Percentiles rank a stretch among this genome's conserved stretches.
phyloP scores from a whole-genome alignment of 768 basidiomycete genomes.

The Leucogyrophana mollusca region DNA sequence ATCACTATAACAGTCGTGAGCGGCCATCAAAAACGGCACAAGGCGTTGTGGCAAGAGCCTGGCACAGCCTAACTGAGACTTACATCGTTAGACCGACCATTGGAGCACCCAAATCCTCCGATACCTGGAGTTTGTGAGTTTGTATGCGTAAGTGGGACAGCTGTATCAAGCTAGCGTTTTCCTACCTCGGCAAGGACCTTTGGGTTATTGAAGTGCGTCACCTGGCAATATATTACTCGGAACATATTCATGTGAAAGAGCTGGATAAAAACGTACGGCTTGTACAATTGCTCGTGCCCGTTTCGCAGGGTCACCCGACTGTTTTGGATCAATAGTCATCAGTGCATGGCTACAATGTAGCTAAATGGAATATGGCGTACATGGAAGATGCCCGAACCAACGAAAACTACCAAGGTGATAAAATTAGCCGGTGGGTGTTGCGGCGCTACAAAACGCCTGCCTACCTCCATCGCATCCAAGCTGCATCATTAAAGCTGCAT shows the following conservation, averaged over 20 bases:
- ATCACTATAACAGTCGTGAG: slow-evolving; percentile 41
- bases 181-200: slow-evolving; percentile 84
- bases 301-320: slow-evolving; percentile 93
- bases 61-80: slow-evolving; percentile 25
- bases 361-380: slow-evolving; percentile 37
- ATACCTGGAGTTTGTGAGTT: slow-evolving; percentile 45
- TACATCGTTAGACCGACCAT: slow-evolving; percentile 94
- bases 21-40: neutral
- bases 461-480: slow-evolving; percentile 93
- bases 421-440: slow-evolving; percentile 10
- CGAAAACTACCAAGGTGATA: slow-evolving; percentile 66
- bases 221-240: slow-evolving; percentile 38
- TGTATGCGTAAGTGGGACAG: slow-evolving; percentile 2
- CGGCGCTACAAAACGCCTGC: slow-evolving; percentile 20
- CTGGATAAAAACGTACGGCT: slow-evolving; percentile 54
- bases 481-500: slow-evolving; percentile 99
- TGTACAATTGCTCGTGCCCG: slow-evolving; percentile 95
- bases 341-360: neutral
- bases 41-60: slow-evolving; percentile 1
- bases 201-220: slow-evolving; percentile 94
- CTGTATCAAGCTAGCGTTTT: neutral
- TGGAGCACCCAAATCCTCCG: slow-evolving; percentile 82
- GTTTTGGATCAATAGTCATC: slow-evolving; percentile 9
- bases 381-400: slow-evolving; percentile 96
- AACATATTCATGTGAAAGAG: neutral